These are phyloP conservation scores for Didymella exigua DNA, from an alignment of 2,329 filamentous ascomycete species.

Conservation along the genomic window DNA sequence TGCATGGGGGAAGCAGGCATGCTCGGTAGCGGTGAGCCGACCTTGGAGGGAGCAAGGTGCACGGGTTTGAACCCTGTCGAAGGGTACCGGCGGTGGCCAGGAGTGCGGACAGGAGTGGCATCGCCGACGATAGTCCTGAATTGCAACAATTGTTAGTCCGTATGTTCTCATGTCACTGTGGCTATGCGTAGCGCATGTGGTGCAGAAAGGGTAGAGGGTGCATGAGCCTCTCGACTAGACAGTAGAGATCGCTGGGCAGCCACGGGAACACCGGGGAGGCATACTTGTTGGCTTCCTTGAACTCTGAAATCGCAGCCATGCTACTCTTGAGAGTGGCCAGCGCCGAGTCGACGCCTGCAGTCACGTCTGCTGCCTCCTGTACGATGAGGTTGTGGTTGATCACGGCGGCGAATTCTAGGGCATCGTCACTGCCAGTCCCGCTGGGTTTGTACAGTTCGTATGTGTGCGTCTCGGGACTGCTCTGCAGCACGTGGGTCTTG, in stretches of 20 bases:
- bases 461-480: constrained; percentile 59
- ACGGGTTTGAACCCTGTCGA: constrained; percentile 44
- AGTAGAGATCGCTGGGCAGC: constrained; percentile 26
- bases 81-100: constrained; percentile 45
- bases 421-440: constrained; percentile 47
- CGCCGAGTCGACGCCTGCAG: constrained; percentile 63
- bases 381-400: constrained; percentile 63
- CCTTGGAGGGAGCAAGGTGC: constrained; percentile 45
- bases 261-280: constrained; percentile 40
- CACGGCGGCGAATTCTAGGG: constrained; percentile 61
- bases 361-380: constrained; percentile 60
- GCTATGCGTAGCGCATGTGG: constrained; percentile 2
- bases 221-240: constrained; percentile 22
- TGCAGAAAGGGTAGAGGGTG: constrained; percentile 14
- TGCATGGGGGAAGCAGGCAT: constrained; percentile 45
- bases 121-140: constrained; percentile 47
- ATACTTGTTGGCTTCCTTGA: constrained; percentile 65
- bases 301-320: constrained; percentile 63
- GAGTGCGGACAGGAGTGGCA: constrained; percentile 39
- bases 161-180: constrained; percentile 19
- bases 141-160: constrained; percentile 39
- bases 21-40: constrained; percentile 50
- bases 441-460: constrained; percentile 63
- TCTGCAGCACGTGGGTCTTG: constrained; percentile 61
- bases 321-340: constrained; percentile 64